These are phyloP conservation scores for Fomitopsis pulvina DNA, from an alignment of 768 basidiomycete species.

Conservation along the genomic window DNA sequence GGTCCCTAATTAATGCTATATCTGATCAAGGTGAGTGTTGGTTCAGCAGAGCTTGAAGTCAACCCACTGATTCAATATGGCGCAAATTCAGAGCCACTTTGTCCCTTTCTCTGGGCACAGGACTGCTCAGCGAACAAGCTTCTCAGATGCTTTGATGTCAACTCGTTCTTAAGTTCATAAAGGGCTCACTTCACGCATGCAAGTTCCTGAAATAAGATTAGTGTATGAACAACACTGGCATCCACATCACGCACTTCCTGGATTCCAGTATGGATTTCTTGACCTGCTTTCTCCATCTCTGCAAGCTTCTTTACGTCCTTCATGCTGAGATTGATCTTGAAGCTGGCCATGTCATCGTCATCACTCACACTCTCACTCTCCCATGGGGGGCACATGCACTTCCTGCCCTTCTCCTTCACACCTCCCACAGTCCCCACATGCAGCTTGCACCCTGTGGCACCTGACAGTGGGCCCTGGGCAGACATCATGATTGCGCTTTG, in stretches of 20 bases:
- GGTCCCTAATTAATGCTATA: slow-evolving; percentile 68
- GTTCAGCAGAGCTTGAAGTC: neutral
- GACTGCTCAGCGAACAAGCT: slow-evolving; percentile 58
- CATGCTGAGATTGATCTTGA: slow-evolving; percentile 32
- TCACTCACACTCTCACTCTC: slow-evolving; percentile 14
- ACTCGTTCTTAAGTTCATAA: slow-evolving; percentile 60
- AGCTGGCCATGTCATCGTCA: slow-evolving; percentile 9
- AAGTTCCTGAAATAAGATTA: slow-evolving; percentile 72
- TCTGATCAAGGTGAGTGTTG: slow-evolving; percentile 27
- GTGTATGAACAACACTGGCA: neutral
- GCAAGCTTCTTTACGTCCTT: slow-evolving; percentile 48
- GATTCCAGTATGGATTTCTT: slow-evolving; percentile 41
- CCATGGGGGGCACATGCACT: slow-evolving; percentile 8
- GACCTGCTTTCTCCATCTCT: slow-evolving; percentile 45
- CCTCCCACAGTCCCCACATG: neutral
- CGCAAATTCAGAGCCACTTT: slow-evolving; percentile 56
- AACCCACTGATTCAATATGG: slow-evolving; percentile 61
- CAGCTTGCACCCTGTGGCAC: neutral
- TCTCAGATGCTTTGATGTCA: slow-evolving; percentile 69
- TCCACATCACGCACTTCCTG: slow-evolving; percentile 43
- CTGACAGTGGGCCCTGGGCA: slow-evolving; percentile 8
- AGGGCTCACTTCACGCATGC: slow-evolving; percentile 60
- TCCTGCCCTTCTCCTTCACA: neutral
- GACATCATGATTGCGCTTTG: neutral
- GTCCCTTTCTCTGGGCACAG: slow-evolving; percentile 56